Evolutionary conservation across 2,329 filamentous ascomycete species (phyloP), one percentile per base, ranked within the genome.

Genomic region (Cadophora gregata): DNA sequence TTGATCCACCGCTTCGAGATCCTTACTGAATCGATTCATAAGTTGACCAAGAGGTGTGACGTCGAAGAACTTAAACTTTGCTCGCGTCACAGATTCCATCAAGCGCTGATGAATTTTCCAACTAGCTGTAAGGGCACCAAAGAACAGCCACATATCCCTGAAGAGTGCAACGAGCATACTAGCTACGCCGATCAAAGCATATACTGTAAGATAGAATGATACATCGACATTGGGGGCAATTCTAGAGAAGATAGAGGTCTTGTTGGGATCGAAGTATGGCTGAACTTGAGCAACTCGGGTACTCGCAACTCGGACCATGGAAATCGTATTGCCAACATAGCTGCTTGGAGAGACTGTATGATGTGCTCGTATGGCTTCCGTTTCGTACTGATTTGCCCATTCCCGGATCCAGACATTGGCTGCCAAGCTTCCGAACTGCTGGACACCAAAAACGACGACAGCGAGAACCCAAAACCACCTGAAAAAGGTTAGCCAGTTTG

Each of bases 1-100:
- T 77, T 99, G 96, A 73, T 99, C 96, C 24, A 99, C 86, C 12
- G 93, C 89, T 78, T 99, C 94, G 16, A 99, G 87, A 78, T 99
- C 96, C 79, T 98, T 98, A 78, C 95, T 98, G 81, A 99, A 99
- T 24, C 96, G 89, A 79, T 99, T 99, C 90, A 98, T 98, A 75
- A 99, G 85, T 79, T 97, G 95, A 14, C 96, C 96, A 0, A 98
- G 86, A 2, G 96, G 96, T 0, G 96, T 99, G 1, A 95, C 91
- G 76, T 99, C 96, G 75, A 99, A 99, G 81, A 99, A 99, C 77
- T 92, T 93, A 84, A 99, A 98, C 77, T 93, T 95, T 33, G 96
- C 96, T 72, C 94, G 89, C 16, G 93, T 91, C 27, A 99, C 88
- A 1, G 91, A 85, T 31, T 87, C 84, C 77, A 99, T 90, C 63